phyloP scores from a whole-genome alignment of 306 rosid species.

The Mucuna pruriens region DNA sequence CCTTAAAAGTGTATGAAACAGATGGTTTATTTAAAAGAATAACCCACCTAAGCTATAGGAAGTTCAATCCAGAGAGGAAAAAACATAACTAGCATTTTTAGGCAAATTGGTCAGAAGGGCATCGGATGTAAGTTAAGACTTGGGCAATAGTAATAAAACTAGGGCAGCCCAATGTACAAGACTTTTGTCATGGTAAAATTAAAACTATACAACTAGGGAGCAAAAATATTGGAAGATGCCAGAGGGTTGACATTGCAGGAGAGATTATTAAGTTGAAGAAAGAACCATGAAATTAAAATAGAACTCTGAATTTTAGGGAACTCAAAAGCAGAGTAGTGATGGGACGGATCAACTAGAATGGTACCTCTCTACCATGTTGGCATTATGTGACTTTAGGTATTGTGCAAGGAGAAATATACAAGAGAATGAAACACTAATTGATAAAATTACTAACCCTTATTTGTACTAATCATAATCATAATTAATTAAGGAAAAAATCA shows the following conservation, averaged over 20 bases:
- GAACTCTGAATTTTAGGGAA: no score
- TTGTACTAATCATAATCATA: not conserved
- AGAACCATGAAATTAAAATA: no score
- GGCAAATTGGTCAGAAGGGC: constrained; percentile 3
- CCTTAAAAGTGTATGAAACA: not conserved
- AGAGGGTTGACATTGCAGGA: no score
- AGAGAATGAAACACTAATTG: not conserved
- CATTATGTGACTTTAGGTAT: not conserved
- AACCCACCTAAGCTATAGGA: constrained; percentile 6
- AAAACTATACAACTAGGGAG: not conserved
- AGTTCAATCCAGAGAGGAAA: not conserved
- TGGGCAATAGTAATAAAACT: not conserved
- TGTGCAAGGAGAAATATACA: not conserved
- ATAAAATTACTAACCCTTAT: not conserved
- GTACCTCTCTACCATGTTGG: not conserved
- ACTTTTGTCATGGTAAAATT: not conserved
- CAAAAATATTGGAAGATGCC: no score
- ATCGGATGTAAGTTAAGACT: not conserved
- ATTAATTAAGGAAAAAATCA: not conserved
- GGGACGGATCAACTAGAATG: no score
- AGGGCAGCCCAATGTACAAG: not conserved
- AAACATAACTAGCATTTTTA: constrained; percentile 1
- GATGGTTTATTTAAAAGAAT: constrained; percentile 13
- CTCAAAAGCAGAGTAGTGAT: no score
- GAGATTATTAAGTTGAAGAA: no score